Evolutionary conservation across 2,329 filamentous ascomycete genomes (phyloP).

Genomic region (Trichoderma sp.): DNA sequence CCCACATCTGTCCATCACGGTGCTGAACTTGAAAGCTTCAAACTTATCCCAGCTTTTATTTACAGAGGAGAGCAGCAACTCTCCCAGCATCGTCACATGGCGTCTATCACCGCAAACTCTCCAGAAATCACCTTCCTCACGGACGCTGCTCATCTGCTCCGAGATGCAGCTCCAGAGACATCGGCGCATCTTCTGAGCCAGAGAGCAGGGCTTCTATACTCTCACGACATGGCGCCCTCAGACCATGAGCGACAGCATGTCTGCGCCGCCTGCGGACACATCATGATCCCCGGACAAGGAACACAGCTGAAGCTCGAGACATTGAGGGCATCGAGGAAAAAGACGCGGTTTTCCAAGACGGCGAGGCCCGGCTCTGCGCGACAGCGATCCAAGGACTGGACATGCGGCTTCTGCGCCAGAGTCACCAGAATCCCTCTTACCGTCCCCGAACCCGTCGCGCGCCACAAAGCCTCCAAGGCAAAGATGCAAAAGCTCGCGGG

Average conservation of each 20-base stretch:
- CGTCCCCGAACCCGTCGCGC: constrained; percentile 33
- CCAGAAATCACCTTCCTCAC: constrained; percentile 47
- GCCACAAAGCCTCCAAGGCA: constrained; percentile 20
- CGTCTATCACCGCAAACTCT: constrained; percentile 16
- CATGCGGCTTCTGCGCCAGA: constrained; percentile 45
- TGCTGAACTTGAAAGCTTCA: constrained; percentile 9
- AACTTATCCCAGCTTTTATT: not conserved
- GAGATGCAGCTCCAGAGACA: constrained; percentile 49
- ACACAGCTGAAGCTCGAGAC: constrained; percentile 40
- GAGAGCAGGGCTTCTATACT: constrained; percentile 48
- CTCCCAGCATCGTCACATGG: not conserved
- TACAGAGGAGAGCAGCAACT: not conserved
- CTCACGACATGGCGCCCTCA: constrained; percentile 42
- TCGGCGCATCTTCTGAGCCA: constrained; percentile 59
- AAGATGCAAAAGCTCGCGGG: not conserved
- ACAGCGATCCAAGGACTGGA: constrained; percentile 29
- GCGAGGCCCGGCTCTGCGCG: not conserved
- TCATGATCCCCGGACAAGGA: constrained; percentile 53
- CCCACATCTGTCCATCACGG: constrained; percentile 11
- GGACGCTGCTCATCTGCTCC: constrained; percentile 58
- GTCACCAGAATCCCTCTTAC: constrained; percentile 43
- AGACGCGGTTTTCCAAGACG: not conserved
- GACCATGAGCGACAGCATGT: constrained; percentile 52
- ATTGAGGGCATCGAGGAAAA: constrained; percentile 8
- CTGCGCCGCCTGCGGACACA: constrained; percentile 59